These are phyloP conservation scores for Paraphaeosphaeria minitans DNA, from an alignment of 2,329 filamentous ascomycete species.

Conservation along the genomic window DNA sequence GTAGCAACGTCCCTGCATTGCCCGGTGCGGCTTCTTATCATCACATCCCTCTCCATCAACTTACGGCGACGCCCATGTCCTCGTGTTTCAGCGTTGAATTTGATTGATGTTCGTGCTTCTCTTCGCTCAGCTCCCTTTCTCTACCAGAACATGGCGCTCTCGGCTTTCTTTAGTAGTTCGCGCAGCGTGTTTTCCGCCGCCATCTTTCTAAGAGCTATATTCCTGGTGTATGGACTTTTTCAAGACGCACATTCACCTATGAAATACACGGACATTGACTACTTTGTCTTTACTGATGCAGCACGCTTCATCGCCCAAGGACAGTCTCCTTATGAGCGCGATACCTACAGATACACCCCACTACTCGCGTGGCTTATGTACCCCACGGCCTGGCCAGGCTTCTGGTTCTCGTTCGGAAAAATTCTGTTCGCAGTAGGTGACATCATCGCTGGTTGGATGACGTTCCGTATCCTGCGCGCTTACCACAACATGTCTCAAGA, in stretches of 20 bases:
- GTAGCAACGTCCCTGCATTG: not conserved
- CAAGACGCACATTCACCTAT: slow-evolving; percentile 90
- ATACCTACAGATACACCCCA: slow-evolving; percentile 97
- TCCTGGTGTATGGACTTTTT: slow-evolving; percentile 87
- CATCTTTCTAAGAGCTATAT: slow-evolving; percentile 68
- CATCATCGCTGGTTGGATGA: slow-evolving; percentile 80
- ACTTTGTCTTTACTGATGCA: slow-evolving; percentile 96
- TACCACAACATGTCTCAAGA: slow-evolving; percentile 42
- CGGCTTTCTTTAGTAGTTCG: slow-evolving; percentile 41
- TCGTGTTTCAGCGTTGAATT: not conserved
- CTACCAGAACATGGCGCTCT: slow-evolving; percentile 29
- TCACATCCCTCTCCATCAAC: not conserved
- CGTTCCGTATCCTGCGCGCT: slow-evolving; percentile 60
- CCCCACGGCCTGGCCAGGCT: slow-evolving; percentile 70
- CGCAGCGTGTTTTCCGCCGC: slow-evolving; percentile 50
- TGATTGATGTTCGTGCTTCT: not conserved
- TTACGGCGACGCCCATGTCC: not conserved
- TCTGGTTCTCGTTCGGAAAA: slow-evolving; percentile 85
- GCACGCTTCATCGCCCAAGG: slow-evolving; percentile 74
- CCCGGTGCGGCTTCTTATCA: not conserved
- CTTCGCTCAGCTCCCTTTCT: not conserved
- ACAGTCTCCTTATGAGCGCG: slow-evolving; percentile 79
- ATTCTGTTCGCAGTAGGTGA: slow-evolving; percentile 83
- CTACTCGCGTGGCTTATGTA: slow-evolving; percentile 88
- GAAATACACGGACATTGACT: slow-evolving; percentile 99